phyloP scores from a whole-genome alignment of 345 rosid genomes.

The Microthlaspi erraticum region DNA sequence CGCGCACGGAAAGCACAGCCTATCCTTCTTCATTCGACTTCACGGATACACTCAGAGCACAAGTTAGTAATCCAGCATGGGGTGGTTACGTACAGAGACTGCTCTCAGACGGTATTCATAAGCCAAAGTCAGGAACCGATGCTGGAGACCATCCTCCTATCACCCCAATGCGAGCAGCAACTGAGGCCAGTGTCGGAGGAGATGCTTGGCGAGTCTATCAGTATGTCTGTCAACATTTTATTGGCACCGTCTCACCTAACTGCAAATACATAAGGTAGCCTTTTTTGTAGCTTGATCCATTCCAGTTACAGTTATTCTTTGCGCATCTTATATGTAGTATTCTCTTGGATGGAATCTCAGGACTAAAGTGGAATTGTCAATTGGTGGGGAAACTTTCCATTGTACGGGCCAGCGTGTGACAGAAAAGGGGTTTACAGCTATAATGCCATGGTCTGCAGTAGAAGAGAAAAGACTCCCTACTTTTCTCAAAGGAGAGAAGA shows the following conservation, averaged over 20 bases:
- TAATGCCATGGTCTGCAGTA: constrained; percentile 93
- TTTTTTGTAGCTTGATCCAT: constrained; percentile 25
- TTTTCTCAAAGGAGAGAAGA: constrained; percentile 68
- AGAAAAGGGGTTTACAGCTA: constrained; percentile 74
- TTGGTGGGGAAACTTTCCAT: constrained; percentile 82
- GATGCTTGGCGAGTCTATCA: constrained; percentile 96
- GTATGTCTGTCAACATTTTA: constrained; percentile 91
- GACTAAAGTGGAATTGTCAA: constrained; percentile 76
- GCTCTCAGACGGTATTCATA: constrained; percentile 68
- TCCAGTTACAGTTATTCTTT: constrained; percentile 10
- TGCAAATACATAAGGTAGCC: constrained; percentile 79
- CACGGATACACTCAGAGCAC: constrained; percentile 69
- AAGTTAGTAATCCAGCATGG: constrained; percentile 63
- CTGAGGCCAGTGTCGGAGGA: constrained; percentile 69
- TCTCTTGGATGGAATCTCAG: constrained; percentile 49
- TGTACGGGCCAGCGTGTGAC: constrained; percentile 71
- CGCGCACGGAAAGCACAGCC: constrained; percentile 96
- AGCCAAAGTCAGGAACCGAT: constrained; percentile 81
- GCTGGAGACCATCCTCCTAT: constrained; percentile 99
- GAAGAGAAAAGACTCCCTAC: constrained; percentile 79
- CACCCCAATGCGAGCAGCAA: constrained; percentile 81
- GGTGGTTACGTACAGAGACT: constrained; percentile 60
- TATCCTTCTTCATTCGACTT: constrained; percentile 95
- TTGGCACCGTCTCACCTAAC: constrained; percentile 92
- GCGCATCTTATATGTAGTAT: constrained; percentile 11